Evolutionary conservation across 352 stramenopile species (phyloP).

Genomic region (Peronospora tabacina): DNA sequence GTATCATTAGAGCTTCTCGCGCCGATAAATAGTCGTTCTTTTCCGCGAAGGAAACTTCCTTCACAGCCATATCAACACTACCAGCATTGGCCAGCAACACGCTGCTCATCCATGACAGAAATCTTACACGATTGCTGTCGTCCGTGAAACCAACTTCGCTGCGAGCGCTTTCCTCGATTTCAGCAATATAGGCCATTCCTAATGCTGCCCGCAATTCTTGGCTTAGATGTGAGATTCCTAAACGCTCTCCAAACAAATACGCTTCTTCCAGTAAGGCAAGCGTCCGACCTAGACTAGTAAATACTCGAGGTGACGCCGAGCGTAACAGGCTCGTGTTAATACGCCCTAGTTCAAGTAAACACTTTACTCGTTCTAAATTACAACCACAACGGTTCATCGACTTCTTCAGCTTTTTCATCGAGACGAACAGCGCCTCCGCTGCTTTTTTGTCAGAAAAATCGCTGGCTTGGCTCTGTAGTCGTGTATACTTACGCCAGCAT

Average conservation of each 20-base stretch:
- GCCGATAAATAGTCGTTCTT: conserved; percentile 3
- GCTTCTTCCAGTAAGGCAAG: conserved; percentile 37
- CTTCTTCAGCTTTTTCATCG: conserved; percentile 42
- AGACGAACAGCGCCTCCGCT: conserved; percentile 31
- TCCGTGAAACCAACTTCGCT: conserved; percentile 5
- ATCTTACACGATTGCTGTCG: conserved; percentile 1
- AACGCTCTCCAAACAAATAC: conserved; percentile 29
- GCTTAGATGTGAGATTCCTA: conserved; percentile 41
- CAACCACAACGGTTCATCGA: conserved; percentile 32
- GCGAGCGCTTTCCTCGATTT: conserved; percentile 17
- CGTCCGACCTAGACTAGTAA: conserved; percentile 31
- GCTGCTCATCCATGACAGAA: conserved; percentile 36
- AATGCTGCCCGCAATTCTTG: conserved; percentile 38
- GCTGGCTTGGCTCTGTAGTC: conserved; percentile 22
- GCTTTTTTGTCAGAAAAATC: conserved; percentile 19
- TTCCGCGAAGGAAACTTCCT: background rate
- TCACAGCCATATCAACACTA: conserved; percentile 13
- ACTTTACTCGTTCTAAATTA: conserved; percentile 43
- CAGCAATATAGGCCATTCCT: conserved; percentile 41
- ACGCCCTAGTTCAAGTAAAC: conserved; percentile 37
- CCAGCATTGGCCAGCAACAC: conserved; percentile 33
- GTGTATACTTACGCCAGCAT: conserved; percentile 47
- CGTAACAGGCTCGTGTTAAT: conserved; percentile 37
- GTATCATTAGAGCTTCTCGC: conserved; percentile 15
- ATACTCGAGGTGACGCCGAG: conserved; percentile 28